A percentile compares a stretch with the other conserved stretches of the same genome.
Evolutionary conservation across 768 basidiomycete genomes (phyloP).

Genomic region (Mycena capillaripes): DNA sequence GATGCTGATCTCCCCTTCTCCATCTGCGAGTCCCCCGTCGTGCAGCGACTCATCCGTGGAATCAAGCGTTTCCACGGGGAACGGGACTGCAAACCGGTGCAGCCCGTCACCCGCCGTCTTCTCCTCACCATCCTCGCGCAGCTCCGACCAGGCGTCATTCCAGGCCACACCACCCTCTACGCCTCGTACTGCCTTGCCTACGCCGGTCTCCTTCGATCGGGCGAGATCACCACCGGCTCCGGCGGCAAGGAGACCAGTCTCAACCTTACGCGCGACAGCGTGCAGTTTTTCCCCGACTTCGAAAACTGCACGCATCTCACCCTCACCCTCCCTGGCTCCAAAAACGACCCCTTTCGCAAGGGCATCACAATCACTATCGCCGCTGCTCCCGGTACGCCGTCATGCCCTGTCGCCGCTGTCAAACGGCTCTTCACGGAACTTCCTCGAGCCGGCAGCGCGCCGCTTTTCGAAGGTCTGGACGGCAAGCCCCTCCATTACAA

Average conservation of each 20-base stretch:
- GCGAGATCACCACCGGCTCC: neutral
- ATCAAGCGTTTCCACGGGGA: neutral
- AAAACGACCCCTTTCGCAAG: neutral
- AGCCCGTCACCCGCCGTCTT: neutral
- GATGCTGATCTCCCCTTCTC: conserved; percentile 40
- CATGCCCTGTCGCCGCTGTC: neutral
- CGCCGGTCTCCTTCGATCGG: neutral
- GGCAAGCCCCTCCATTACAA: too few species aligned
- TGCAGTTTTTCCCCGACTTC: conserved; percentile 33
- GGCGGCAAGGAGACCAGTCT: conserved; percentile 20
- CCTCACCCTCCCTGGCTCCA: neutral
- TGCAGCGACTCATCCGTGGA: neutral
- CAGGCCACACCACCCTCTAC: neutral
- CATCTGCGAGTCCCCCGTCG: conserved; percentile 20
- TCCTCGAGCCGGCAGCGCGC: too few species aligned
- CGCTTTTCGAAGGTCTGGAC: too few species aligned
- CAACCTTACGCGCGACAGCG: conserved; percentile 37
- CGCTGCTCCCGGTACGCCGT: neutral
- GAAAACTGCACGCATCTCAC: neutral
- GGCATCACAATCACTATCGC: neutral
- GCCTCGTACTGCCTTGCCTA: neutral
- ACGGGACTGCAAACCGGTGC: neutral
- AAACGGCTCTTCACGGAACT: neutral
- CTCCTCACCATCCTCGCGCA: neutral
- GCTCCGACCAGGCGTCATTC: neutral